Evolutionary conservation across 257 asterid genomes (phyloP).

Genomic region (Anisodus tanguticus): DNA sequence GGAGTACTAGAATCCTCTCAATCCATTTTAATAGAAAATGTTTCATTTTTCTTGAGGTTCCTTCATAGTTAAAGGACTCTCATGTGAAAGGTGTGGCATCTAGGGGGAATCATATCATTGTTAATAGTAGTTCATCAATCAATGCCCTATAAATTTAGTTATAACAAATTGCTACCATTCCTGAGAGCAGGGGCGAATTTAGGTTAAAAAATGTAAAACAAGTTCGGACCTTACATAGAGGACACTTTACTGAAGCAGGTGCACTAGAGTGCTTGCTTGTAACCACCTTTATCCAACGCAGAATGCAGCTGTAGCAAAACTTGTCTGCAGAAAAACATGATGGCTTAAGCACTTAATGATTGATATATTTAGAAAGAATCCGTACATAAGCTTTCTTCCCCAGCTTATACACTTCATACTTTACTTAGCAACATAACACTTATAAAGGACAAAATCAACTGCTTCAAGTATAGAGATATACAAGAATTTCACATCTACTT

Average conservation of each 20-base stretch:
- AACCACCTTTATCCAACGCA: constrained; percentile 64
- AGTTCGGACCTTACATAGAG: constrained; percentile 74
- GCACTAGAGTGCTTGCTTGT: constrained; percentile 43
- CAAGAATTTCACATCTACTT: background rate
- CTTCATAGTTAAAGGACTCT: background rate
- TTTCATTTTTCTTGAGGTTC: background rate
- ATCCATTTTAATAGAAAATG: background rate
- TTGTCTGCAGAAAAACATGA: constrained; percentile 57
- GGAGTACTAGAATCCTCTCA: background rate
- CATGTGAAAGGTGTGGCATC: background rate
- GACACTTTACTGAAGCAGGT: constrained; percentile 65
- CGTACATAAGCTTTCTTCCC: background rate
- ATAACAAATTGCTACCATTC: background rate
- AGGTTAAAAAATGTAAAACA: background rate
- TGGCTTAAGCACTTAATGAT: constrained; percentile 31
- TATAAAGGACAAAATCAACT: background rate
- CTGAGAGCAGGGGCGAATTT: background rate
- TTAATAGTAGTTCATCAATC: constrained; percentile 10
- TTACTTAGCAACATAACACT: background rate
- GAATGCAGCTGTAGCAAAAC: constrained; percentile 71
- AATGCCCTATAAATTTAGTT: background rate
- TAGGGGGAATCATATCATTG: background rate
- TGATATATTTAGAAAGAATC: background rate
- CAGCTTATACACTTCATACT: background rate
- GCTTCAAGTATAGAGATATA: no score